Evolutionary conservation across 805 yeast genomes (phyloP).

Genomic region (Spathaspora sp.): DNA sequence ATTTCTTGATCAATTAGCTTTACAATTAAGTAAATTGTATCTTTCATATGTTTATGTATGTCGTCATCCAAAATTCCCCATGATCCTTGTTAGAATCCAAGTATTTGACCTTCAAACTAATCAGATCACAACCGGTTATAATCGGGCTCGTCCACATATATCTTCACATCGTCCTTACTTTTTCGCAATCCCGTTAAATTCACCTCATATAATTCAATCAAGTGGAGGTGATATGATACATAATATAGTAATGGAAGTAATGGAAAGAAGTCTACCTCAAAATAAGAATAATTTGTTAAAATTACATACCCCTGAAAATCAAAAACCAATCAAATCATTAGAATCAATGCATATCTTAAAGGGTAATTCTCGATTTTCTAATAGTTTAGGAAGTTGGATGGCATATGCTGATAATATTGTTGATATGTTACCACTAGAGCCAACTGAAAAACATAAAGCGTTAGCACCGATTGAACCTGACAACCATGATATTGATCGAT

Average conservation of each 20-base stretch:
- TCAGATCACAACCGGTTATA: too few relatives aligned
- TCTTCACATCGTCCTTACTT: constrained; percentile 60
- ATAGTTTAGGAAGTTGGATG: constrained; percentile 68
- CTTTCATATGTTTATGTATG: constrained; percentile 64
- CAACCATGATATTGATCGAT: constrained; percentile 4
- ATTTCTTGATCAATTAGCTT: constrained; percentile 47
- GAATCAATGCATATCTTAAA: constrained; percentile 54
- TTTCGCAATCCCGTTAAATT: constrained; percentile 62
- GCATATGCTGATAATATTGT: constrained; percentile 66
- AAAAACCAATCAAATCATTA: constrained; percentile 39
- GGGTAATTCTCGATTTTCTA: constrained; percentile 60
- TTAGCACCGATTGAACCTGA: too few relatives aligned
- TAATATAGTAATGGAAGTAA: constrained; percentile 55
- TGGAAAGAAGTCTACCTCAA: constrained; percentile 50
- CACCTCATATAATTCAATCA: constrained; percentile 64
- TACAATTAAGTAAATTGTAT: constrained; percentile 48
- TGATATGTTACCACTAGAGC: constrained; percentile 62
- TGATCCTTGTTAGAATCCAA: constrained; percentile 62
- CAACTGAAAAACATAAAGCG: constrained; percentile 38
- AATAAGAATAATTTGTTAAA: constrained; percentile 39
- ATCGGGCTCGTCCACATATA: constrained; percentile 40
- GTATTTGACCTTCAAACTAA: constrained; percentile 49
- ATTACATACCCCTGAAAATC: constrained; percentile 35
- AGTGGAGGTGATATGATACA: constrained; percentile 40
- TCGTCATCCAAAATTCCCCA: constrained; percentile 59